Percentiles rank a stretch among this genome's conserved stretches.
phyloP scores from a whole-genome alignment of 305 asterid genomes.

The Solanum aculeatissimum region DNA sequence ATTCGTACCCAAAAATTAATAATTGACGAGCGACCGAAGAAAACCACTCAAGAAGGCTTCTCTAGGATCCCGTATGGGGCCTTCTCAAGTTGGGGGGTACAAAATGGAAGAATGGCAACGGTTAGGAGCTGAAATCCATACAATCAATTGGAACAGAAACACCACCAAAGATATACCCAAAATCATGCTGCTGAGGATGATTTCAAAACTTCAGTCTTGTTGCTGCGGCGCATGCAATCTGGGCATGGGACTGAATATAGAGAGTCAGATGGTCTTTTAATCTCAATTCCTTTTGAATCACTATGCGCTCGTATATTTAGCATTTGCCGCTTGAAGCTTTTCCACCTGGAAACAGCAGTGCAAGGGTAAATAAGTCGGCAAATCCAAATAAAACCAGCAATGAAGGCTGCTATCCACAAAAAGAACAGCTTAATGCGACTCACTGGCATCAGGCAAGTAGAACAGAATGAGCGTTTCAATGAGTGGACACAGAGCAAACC shows the following conservation, averaged over 20 bases:
- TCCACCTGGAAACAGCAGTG: constrained; percentile 52
- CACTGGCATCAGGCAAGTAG: neutral
- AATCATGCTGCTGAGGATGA: constrained; percentile 32
- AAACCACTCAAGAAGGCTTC: constrained; percentile 15
- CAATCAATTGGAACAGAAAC: constrained; percentile 9
- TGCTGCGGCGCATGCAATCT: constrained; percentile 84
- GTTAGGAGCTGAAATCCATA: constrained; percentile 34
- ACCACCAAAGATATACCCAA: neutral
- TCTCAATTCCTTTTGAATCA: constrained; percentile 78
- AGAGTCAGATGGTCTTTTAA: constrained; percentile 80
- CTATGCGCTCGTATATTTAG: constrained; percentile 67
- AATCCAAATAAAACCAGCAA: neutral
- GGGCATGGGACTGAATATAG: constrained; percentile 88
- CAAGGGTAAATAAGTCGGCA: neutral
- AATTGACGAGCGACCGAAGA: constrained; percentile 5
- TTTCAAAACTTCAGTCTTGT: constrained; percentile 51
- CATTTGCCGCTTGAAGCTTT: constrained; percentile 84
- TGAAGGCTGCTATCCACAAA: neutral
- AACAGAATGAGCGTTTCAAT: neutral
- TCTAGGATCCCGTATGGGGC: constrained; percentile 13
- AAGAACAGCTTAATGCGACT: neutral
- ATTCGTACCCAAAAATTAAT: constrained; percentile 10
- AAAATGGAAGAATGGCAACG: constrained; percentile 68
- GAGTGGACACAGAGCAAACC: neutral
- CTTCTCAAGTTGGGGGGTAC: constrained; percentile 19